Conservation (phyloP, 2,329 filamentous ascomycete genomes). For the Fusarium luffae region DNA sequence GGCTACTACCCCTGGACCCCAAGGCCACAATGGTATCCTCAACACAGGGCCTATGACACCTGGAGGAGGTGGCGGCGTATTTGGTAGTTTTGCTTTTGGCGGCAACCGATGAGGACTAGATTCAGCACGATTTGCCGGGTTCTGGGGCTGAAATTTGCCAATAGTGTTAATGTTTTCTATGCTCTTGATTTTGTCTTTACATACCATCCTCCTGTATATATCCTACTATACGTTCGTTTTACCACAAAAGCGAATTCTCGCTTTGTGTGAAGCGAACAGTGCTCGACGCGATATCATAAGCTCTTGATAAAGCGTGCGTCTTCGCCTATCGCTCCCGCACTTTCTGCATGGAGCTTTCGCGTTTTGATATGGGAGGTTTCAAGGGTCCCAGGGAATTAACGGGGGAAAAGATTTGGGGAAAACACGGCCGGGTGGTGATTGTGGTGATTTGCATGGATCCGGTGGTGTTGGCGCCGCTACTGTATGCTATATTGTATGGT, state of each 20-base stretch:
- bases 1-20: slow-evolving; percentile 60
- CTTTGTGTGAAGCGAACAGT: not conserved
- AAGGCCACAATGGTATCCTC: slow-evolving; percentile 62
- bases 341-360: slow-evolving; percentile 9
- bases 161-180: slow-evolving; percentile 27
- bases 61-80: slow-evolving; percentile 77
- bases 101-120: slow-evolving; percentile 50
- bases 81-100: slow-evolving; percentile 76
- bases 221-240: slow-evolving; percentile 7
- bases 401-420: slow-evolving; percentile 7
- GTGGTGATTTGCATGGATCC: slow-evolving; percentile 17
- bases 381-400: slow-evolving; percentile 24
- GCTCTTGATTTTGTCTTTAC: slow-evolving; percentile 21
- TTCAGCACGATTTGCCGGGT: not conserved
- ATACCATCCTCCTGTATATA: slow-evolving; percentile 2
- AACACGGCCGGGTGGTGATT: slow-evolving; percentile 19
- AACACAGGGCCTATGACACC: slow-evolving; percentile 81
- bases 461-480: slow-evolving; percentile 37
- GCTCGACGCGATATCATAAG: not conserved
- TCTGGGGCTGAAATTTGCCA: slow-evolving; percentile 19
- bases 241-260: slow-evolving; percentile 6
- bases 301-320: slow-evolving; percentile 1
- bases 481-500: slow-evolving; percentile 44
- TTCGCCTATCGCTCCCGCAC: slow-evolving; percentile 2
- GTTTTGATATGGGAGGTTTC: slow-evolving; percentile 23